A percentile compares a stretch with the other conserved stretches of the same genome.
phyloP scores from a whole-genome alignment of 805 yeast genomes.

The Candida montana region DNA sequence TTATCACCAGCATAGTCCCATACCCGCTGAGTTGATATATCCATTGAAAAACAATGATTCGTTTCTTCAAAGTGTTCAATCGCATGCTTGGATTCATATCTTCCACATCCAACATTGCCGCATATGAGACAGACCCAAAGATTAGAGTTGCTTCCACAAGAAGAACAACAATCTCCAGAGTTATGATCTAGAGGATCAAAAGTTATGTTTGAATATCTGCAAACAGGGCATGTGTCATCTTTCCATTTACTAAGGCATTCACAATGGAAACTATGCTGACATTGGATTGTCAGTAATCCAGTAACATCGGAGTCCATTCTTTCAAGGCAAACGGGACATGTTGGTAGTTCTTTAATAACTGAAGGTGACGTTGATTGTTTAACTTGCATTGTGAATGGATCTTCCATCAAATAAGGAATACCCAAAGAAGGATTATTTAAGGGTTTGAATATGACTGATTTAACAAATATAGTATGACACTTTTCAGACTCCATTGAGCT shows the following conservation, averaged over 20 bases:
- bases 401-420: constrained; percentile 65
- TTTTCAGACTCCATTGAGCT: constrained; percentile 86
- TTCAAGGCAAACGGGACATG: constrained; percentile 90
- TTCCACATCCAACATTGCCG: constrained; percentile 88
- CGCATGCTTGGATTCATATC: constrained; percentile 84
- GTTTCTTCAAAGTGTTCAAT: constrained; percentile 72
- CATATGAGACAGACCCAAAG: constrained; percentile 88
- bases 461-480: constrained; percentile 73
- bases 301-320: constrained; percentile 77
- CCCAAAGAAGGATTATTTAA: constrained; percentile 25
- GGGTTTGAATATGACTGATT: constrained; percentile 28
- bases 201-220: constrained; percentile 61
- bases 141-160: constrained; percentile 55
- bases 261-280: constrained; percentile 92
- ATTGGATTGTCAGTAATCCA: constrained; percentile 81
- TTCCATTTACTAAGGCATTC: constrained; percentile 84
- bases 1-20: constrained; percentile 94
- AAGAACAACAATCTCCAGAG: constrained; percentile 34
- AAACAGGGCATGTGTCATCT: constrained; percentile 87
- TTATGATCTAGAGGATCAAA: constrained; percentile 19
- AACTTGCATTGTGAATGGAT: constrained; percentile 55
- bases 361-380: constrained; percentile 18
- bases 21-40: constrained; percentile 72
- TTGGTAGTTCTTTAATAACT: constrained; percentile 61
- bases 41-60: constrained; percentile 90